phyloP scores from a whole-genome alignment of 1,284 basidiomycete genomes.

The Cutaneotrichosporon daszewskae region DNA sequence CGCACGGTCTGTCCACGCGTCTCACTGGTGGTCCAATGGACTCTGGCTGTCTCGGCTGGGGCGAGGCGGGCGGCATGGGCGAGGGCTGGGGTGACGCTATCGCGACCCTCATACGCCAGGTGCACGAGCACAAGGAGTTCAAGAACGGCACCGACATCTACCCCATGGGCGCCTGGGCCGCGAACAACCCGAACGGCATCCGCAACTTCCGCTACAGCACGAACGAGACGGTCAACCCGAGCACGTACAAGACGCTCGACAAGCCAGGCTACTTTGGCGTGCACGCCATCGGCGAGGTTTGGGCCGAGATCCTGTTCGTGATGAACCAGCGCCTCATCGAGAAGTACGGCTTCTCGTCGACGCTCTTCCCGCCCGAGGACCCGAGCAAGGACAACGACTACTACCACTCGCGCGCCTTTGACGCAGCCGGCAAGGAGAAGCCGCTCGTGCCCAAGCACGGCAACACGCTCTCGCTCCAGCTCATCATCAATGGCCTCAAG shows the following conservation, averaged over 20 bases:
- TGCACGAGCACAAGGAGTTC: constrained; percentile 57
- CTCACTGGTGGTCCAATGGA: constrained; percentile 90
- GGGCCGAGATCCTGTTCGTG: constrained; percentile 91
- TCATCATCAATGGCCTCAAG: constrained; percentile 89
- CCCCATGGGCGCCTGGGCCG: constrained; percentile 91
- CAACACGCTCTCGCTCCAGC: constrained; percentile 79
- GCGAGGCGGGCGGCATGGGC: constrained; percentile 93
- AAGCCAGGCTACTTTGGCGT: constrained; percentile 55
- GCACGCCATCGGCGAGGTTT: constrained; percentile 89
- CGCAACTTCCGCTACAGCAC: constrained; percentile 80
- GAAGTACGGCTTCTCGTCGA: constrained; percentile 72
- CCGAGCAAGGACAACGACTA: constrained; percentile 56
- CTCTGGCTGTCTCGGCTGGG: constrained; percentile 89
- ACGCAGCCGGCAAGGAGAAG: constrained; percentile 50
- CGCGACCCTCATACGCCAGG: constrained; percentile 76
- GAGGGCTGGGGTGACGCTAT: constrained; percentile 70
- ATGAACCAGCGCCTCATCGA: constrained; percentile 67
- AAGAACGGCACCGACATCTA: constrained; percentile 50
- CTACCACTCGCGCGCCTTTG: constrained; percentile 51
- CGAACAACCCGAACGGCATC: constrained; percentile 71
- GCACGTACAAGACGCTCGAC: constrained; percentile 93
- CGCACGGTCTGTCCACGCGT: constrained; percentile 86
- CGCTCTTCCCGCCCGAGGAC: constrained; percentile 69
- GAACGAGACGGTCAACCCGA: constrained; percentile 74
- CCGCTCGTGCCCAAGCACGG: constrained; percentile 82